Evolutionary conservation across 164 flowering plant genomes (phyloP).

Genomic region (Annona squamosa): DNA sequence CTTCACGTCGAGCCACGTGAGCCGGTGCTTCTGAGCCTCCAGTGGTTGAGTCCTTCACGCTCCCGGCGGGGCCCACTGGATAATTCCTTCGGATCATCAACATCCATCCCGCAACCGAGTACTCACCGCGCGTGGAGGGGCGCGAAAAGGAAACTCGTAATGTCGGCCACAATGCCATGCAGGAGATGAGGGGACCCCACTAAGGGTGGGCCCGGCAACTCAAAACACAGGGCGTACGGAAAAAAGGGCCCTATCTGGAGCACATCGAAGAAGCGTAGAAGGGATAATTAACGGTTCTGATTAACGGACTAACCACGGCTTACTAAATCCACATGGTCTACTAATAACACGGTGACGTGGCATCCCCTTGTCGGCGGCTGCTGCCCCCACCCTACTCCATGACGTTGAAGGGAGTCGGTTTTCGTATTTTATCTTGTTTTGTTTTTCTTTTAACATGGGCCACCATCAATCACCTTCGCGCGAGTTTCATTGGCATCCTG

Average conservation of each 20-base stretch:
- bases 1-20: too few relatives aligned
- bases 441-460: not conserved
- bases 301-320: not conserved
- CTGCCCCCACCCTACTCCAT: not conserved
- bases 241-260: not conserved
- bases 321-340: not conserved
- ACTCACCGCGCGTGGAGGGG: too few relatives aligned
- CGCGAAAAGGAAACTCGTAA: too few relatives aligned
- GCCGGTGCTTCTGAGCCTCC: too few relatives aligned
- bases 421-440: not conserved
- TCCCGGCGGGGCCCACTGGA: too few relatives aligned
- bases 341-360: constrained; percentile 6
- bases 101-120: too few relatives aligned
- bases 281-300: not conserved
- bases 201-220: not conserved
- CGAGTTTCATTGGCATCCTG: not conserved
- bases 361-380: constrained; percentile 8
- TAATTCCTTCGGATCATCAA: too few relatives aligned
- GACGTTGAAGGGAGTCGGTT: constrained; percentile 7
- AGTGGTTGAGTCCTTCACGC: too few relatives aligned
- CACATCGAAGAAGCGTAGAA: not conserved
- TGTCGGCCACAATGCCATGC: too few relatives aligned
- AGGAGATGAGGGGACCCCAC: too few relatives aligned
- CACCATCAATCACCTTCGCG: not conserved
- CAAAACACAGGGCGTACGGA: not conserved